Percentiles rank a stretch among this genome's conserved stretches.
Evolutionary conservation across 306 rosid species (phyloP).

Genomic region (Spatholobus suberectus): DNA sequence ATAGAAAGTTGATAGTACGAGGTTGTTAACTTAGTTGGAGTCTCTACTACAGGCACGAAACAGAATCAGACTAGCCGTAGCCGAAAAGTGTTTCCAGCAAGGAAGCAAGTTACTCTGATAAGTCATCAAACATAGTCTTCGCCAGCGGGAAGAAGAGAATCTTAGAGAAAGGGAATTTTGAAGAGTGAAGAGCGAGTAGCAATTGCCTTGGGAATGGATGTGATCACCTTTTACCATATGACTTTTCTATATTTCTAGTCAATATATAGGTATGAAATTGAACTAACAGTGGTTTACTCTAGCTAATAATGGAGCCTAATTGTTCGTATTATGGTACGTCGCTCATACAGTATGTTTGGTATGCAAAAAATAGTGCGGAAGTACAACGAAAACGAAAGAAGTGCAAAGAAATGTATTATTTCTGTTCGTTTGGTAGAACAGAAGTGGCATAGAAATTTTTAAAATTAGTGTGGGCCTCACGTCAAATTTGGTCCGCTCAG

Average conservation of each 20-base stretch:
- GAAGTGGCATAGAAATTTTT: no score
- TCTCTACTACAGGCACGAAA: background rate
- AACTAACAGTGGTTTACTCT: no score
- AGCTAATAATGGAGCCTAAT: no score
- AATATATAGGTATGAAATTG: no score
- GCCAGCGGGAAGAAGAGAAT: background rate
- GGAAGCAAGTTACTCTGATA: background rate
- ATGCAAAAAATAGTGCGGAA: no score
- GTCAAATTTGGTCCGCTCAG: no score
- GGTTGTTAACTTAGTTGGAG: background rate
- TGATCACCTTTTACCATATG: background rate
- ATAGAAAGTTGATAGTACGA: background rate
- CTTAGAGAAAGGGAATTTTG: background rate
- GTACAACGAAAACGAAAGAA: no score
- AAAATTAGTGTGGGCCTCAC: no score
- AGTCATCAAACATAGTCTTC: background rate
- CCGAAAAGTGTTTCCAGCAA: background rate
- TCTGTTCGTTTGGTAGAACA: no score
- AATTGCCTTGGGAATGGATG: no score
- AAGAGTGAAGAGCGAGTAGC: background rate
- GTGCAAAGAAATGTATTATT: no score
- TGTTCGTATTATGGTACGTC: background rate
- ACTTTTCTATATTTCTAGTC: background rate
- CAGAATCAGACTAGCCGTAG: background rate
- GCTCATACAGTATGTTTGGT: no score